Percentiles rank a stretch among this genome's conserved stretches.
These are phyloP conservation scores for Salix udensis DNA, from an alignment of 345 rosid species.

Conservation along the genomic window DNA sequence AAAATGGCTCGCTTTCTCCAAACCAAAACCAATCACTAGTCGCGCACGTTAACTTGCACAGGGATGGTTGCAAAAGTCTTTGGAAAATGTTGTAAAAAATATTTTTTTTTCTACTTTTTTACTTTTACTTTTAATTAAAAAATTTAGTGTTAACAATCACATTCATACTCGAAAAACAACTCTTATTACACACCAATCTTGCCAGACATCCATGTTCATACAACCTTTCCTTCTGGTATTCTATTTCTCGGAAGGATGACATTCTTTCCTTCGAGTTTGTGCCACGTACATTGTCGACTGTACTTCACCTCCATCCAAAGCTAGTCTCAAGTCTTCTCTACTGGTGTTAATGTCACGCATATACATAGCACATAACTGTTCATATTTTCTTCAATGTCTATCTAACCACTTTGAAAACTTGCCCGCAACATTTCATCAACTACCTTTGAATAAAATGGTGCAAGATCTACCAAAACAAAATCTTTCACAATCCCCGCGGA, in stretches of 20 bases:
- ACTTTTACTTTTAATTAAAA: too few relatives aligned
- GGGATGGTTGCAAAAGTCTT: too few relatives aligned
- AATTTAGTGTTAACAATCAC: too few relatives aligned
- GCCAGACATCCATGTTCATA: neutral
- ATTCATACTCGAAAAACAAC: too few relatives aligned
- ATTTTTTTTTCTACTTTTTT: too few relatives aligned
- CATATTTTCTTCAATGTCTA: slow-evolving; percentile 6
- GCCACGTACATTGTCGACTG: neutral
- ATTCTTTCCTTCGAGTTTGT: neutral
- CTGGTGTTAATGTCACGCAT: neutral
- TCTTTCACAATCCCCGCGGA: neutral
- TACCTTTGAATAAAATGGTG: slow-evolving; percentile 14
- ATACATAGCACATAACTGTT: neutral
- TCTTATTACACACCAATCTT: neutral
- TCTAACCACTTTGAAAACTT: slow-evolving; percentile 13
- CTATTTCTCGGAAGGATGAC: neutral
- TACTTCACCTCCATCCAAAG: neutral
- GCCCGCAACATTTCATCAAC: slow-evolving; percentile 8
- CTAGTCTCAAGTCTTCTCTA: neutral
- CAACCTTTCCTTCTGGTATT: neutral
- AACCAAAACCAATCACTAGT: neutral
- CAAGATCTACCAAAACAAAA: neutral
- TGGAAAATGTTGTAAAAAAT: too few relatives aligned
- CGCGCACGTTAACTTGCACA: neutral
- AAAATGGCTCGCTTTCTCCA: neutral